These are phyloP conservation scores for Zymoseptoria passerinii DNA, from an alignment of 2,329 filamentous ascomycete species.

Conservation along the genomic window DNA sequence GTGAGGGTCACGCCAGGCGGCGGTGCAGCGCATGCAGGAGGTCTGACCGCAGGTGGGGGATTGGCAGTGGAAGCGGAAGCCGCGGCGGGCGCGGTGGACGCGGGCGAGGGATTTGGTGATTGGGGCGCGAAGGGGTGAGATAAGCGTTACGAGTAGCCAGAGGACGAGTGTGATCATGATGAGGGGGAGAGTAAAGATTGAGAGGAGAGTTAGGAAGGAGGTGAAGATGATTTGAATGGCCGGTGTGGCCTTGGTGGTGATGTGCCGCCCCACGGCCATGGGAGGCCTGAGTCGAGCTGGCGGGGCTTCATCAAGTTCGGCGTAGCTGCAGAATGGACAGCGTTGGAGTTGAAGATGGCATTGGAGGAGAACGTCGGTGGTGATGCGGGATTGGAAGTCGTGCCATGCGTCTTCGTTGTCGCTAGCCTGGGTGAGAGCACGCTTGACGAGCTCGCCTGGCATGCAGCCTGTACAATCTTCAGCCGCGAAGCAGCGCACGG, in stretches of 20 bases:
- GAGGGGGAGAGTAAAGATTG: conserved; percentile 40
- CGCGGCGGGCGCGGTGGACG: conserved; percentile 61
- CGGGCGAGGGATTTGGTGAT: conserved; percentile 45
- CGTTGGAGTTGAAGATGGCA: conserved; percentile 67
- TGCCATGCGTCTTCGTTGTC: conserved; percentile 63
- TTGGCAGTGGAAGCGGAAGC: conserved; percentile 69
- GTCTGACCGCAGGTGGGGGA: conserved; percentile 57
- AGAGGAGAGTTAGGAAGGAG: conserved; percentile 20
- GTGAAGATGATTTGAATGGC: conserved; percentile 42
- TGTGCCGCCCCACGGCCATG: conserved; percentile 17
- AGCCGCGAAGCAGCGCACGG: conserved; percentile 71
- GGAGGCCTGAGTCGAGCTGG: conserved; percentile 13
- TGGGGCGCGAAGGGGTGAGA: conserved; percentile 7
- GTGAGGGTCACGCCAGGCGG: conserved; percentile 81
- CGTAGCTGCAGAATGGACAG: conserved; percentile 87
- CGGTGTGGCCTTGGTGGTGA: conserved; percentile 28
- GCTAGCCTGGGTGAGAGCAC: conserved; percentile 61
- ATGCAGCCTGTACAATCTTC: conserved; percentile 64
- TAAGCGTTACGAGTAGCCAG: conserved; percentile 9
- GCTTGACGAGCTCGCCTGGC: conserved; percentile 58
- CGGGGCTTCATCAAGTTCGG: conserved; percentile 61
- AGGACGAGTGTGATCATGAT: conserved; percentile 41
- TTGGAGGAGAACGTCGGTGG: conserved; percentile 65
- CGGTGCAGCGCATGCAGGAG: conserved; percentile 76
- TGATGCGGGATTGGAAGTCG: conserved; percentile 70